phyloP scores from a whole-genome alignment of 371 early-diverging fungal species.

The Rhizomucor miehei region DNA sequence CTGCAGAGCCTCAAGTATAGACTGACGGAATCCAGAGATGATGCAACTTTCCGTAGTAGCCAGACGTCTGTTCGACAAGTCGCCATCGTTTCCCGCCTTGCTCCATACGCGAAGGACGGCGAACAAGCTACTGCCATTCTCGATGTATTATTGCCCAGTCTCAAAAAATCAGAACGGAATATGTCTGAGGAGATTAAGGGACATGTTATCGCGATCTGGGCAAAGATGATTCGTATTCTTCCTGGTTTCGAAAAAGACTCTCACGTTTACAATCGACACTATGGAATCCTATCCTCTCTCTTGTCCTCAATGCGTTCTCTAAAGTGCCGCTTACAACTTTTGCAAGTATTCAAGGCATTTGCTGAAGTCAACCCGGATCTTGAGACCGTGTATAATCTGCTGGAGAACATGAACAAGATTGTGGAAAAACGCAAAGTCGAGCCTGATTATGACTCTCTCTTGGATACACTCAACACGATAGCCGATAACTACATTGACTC shows the following conservation, averaged over 20 bases:
- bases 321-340: constrained; percentile 59
- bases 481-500: constrained; percentile 60
- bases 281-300: constrained; percentile 53
- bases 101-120: constrained; percentile 68
- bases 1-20: constrained; percentile 63
- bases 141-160: constrained; percentile 79
- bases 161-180: constrained; percentile 64
- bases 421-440: constrained; percentile 78
- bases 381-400: constrained; percentile 47
- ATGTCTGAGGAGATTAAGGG: constrained; percentile 83
- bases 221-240: constrained; percentile 59
- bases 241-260: constrained; percentile 48
- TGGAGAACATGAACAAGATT: constrained; percentile 77
- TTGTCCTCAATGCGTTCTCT: constrained; percentile 56
- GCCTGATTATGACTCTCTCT: constrained; percentile 81
- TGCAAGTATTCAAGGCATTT: constrained; percentile 62
- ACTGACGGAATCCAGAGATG: constrained; percentile 50
- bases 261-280: constrained; percentile 54
- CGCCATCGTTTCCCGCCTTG: constrained; percentile 73
- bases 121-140: constrained; percentile 67
- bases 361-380: constrained; percentile 60
- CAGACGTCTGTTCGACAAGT: constrained; percentile 73
- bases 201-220: constrained; percentile 79
- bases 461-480: constrained; percentile 74
- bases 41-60: constrained; percentile 51